phyloP scores from a whole-genome alignment of 495 filamentous ascomycete species.

The Penicillium argentinense region DNA sequence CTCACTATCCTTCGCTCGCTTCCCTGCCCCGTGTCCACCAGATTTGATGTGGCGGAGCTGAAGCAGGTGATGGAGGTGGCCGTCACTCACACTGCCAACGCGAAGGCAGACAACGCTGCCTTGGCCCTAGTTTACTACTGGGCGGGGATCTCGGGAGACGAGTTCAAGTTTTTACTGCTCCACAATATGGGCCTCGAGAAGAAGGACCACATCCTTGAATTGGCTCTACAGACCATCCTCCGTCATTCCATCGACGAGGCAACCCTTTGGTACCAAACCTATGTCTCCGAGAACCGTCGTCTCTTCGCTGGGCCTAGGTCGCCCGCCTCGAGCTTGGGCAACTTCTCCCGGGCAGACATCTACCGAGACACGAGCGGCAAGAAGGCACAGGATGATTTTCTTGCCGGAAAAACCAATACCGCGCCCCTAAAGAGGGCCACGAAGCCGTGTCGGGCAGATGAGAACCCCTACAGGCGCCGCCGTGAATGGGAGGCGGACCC shows the following conservation, averaged over 20 bases:
- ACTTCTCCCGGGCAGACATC: conserved; percentile 23
- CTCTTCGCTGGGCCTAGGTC: conserved; percentile 13
- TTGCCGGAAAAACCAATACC: conserved; percentile 33
- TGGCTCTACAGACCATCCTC: conserved; percentile 15
- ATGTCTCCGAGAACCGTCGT: background rate
- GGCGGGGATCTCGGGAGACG: conserved; percentile 13
- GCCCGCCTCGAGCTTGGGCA: conserved; percentile 41
- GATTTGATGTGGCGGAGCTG: conserved; percentile 15
- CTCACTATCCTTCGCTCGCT: conserved; percentile 12
- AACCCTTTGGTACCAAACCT: conserved; percentile 13
- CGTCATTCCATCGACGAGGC: conserved; percentile 16
- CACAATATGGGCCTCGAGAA: conserved; percentile 10
- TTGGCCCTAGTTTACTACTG: conserved; percentile 22
- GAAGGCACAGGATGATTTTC: conserved; percentile 19
- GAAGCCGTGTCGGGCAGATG: conserved; percentile 19
- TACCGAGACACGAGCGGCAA: conserved; percentile 27
- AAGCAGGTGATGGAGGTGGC: conserved; percentile 13
- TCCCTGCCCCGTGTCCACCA: conserved; percentile 12
- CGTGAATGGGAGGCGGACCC: conserved; percentile 30
- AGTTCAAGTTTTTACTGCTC: conserved; percentile 24
- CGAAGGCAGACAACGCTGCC: conserved; percentile 7
- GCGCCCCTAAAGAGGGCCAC: conserved; percentile 25
- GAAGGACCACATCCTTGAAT: conserved; percentile 6
- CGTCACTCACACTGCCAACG: conserved; percentile 5
- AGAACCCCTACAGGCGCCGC: conserved; percentile 25